A percentile compares a stretch with the other conserved stretches of the same genome.
These are phyloP conservation scores for Solanum chacoense DNA, from an alignment of 305 asterid species.

Conservation along the genomic window DNA sequence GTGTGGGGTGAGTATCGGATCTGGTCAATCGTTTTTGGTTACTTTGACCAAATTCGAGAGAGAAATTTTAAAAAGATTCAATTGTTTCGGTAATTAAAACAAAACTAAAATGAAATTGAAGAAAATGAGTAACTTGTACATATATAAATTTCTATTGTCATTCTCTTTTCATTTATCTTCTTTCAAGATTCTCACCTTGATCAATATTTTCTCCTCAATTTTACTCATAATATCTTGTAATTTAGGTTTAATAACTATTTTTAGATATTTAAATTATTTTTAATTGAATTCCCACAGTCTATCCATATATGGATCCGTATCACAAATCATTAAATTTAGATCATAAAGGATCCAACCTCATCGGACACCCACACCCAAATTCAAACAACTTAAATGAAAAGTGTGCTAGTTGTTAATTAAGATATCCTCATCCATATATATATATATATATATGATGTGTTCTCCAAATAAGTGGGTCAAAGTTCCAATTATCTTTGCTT, in stretches of 20 bases:
- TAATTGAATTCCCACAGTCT: not conserved
- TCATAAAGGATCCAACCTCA: not conserved
- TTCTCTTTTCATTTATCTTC: not conserved
- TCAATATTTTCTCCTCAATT: not conserved
- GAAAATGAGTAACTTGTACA: not conserved
- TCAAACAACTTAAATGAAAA: not conserved
- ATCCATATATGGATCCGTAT: not conserved
- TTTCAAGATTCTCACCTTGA: not conserved
- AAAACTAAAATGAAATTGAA: too few relatives aligned
- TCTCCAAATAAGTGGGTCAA: not conserved
- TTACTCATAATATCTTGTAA: not conserved
- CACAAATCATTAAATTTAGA: not conserved
- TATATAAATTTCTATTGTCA: not conserved
- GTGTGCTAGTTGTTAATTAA: not conserved
- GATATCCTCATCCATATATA: not conserved
- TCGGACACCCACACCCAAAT: not conserved
- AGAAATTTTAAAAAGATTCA: not conserved
- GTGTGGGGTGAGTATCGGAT: not conserved
- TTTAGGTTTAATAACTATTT: not conserved
- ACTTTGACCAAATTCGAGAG: not conserved
- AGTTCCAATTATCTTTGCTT: too few relatives aligned
- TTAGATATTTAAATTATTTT: not conserved
- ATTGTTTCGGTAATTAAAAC: not conserved
- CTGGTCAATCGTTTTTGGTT: not conserved
- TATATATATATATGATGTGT: not conserved